Evolutionary conservation across 2,329 filamentous ascomycete species (phyloP).

Genomic region (Colletotrichum sp.): DNA sequence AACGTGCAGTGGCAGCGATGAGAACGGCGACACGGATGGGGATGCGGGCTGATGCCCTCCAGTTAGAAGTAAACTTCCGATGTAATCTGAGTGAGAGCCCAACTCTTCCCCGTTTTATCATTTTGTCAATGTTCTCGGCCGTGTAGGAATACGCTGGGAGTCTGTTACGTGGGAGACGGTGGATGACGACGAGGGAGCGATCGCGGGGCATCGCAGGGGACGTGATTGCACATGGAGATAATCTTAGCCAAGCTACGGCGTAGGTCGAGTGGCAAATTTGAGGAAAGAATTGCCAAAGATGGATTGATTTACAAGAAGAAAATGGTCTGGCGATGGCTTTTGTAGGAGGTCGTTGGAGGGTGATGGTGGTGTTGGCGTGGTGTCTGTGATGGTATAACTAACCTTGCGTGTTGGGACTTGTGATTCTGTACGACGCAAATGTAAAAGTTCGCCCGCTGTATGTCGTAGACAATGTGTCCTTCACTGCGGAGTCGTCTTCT

Average conservation of each 20-base stretch:
- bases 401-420: not conserved
- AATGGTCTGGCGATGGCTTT: not conserved
- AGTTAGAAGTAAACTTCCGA: fast-evolving
- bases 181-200: not conserved
- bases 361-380: no score
- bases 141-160: not conserved
- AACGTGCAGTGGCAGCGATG: not conserved
- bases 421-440: not conserved
- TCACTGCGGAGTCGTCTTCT: fast-evolving
- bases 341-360: not conserved
- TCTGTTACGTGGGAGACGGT: fast-evolving
- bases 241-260: no score
- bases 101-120: fast-evolving
- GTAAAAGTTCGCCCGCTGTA: fast-evolving
- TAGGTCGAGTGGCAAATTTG: no score
- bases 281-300: no score
- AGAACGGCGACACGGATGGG: fast-evolving
- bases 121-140: not conserved
- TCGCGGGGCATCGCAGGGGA: no score
- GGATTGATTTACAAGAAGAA: no score
- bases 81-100: fast-evolving
- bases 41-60: fast-evolving
- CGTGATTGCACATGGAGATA: no score
- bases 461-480: not conserved
- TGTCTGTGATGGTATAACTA: not conserved